These are phyloP conservation scores for Magnolia officinalis DNA, from an alignment of 164 flowering plant genomes.

Conservation along the genomic window DNA sequence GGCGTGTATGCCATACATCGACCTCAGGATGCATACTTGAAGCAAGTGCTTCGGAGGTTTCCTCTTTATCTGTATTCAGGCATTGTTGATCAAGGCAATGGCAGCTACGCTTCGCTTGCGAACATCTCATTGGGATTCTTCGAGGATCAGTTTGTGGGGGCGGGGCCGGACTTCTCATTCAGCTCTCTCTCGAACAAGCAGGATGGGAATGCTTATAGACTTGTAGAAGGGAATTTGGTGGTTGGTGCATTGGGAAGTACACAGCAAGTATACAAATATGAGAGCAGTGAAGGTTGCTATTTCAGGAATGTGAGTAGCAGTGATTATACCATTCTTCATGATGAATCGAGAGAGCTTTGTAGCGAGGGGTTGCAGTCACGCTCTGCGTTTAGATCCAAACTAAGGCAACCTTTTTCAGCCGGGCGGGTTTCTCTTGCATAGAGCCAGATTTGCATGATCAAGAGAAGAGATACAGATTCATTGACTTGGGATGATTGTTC, in stretches of 20 bases:
- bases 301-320: constrained; percentile 77
- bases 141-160: constrained; percentile 25
- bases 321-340: constrained; percentile 68
- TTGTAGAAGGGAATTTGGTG: constrained; percentile 54
- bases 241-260: constrained; percentile 58
- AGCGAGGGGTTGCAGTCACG: not conserved
- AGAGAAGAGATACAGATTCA: constrained; percentile 14
- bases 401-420: constrained; percentile 12
- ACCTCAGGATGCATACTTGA: constrained; percentile 17
- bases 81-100: constrained; percentile 35
- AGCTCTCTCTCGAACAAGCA: constrained; percentile 55
- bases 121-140: constrained; percentile 54
- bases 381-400: constrained; percentile 9
- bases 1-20: constrained; percentile 28
- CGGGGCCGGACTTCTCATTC: constrained; percentile 5
- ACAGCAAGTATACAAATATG: constrained; percentile 50
- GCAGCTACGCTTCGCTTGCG: constrained; percentile 23
- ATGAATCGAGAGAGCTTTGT: constrained; percentile 38
- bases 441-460: not conserved
- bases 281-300: constrained; percentile 46
- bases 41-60: constrained; percentile 30
- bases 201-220: constrained; percentile 53
- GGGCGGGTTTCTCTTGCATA: constrained; percentile 19
- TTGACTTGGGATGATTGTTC: not conserved
- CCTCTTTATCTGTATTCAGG: constrained; percentile 35